Evolutionary conservation across 306 rosid species (phyloP), one percentile per base, ranked within the genome.

Genomic region (Castanopsis chinensis): DNA sequence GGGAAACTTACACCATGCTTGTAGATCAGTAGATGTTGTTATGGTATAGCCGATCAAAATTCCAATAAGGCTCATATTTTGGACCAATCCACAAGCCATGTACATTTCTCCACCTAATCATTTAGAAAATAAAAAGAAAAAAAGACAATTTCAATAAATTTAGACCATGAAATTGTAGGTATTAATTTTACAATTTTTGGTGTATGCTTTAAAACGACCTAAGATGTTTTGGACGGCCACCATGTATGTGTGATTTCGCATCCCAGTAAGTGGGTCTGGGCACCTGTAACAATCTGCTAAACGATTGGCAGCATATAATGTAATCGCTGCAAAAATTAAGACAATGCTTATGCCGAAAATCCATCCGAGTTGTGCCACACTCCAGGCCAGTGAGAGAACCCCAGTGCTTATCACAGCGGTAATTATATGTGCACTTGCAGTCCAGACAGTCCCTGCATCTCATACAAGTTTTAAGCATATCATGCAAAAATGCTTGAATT

Each of bases 211-310:
- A 68, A 63, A 74, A 74, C 11, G 25, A 84, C 86, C 86, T 74
- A 85, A 52, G 35, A 23, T 78, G 85, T 45, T 18, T 68, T 78
- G 57, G 27, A 87, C 86, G 25, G 87, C 83, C 0, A 81, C 85
- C 87, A 83, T 86, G 23, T 86, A 86, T 20, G 90, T 75, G 58
- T 51, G 54, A 43, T 87, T 87, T 33, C 86, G 82, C 43, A 72
- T 76, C 71, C 86, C 88, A 43, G 68, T 35, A 57, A 87, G 0
- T 1, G 86, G 73, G 12, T 86, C 60, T 0, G 87, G 90, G 17
- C 80, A 81, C 11, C 91, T 61, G 78, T 87, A 87, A 51, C 88
- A 87, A 51, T 87, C 85, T 1, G 88, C 81, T 5, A 87, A 70
- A 53, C 85, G 87, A 76, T 80, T 77, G 57, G 80, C 28, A 6